These are phyloP conservation scores for Plantago coronopus DNA, from an alignment of 305 asterid genomes.

Conservation along the genomic window DNA sequence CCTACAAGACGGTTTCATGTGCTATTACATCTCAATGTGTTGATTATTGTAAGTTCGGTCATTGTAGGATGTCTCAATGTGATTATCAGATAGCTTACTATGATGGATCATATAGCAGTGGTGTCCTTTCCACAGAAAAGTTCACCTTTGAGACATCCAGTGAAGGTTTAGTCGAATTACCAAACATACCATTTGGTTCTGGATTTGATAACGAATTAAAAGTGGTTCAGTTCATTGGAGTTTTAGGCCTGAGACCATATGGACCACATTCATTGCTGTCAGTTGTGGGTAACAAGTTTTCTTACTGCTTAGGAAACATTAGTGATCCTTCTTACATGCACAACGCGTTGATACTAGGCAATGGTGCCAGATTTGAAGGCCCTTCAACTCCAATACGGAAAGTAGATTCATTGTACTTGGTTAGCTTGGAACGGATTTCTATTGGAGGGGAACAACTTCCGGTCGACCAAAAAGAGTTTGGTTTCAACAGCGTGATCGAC, in stretches of 20 bases:
- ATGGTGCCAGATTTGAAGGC: constrained; percentile 26
- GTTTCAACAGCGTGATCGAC: constrained; percentile 18
- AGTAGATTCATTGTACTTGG: background rate
- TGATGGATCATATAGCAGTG: background rate
- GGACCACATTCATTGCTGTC: constrained; percentile 8
- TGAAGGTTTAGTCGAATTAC: constrained; percentile 3
- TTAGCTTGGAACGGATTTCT: constrained; percentile 22
- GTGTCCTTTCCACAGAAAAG: constrained; percentile 18
- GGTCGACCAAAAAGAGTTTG: background rate
- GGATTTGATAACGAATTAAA: constrained; percentile 3
- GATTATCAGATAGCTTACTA: background rate
- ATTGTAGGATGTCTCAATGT: constrained; percentile 15
- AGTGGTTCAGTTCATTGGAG: background rate
- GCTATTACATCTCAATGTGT: background rate
- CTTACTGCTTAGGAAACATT: constrained; percentile 28
- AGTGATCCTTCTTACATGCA: constrained; percentile 23
- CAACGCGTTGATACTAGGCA: constrained; percentile 22
- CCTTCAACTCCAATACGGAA: constrained; percentile 9
- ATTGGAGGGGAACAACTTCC: constrained; percentile 20
- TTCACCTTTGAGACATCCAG: constrained; percentile 19
- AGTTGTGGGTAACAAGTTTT: constrained; percentile 15
- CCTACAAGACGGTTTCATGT: constrained; percentile 18
- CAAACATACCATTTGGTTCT: constrained; percentile 9
- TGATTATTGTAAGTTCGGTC: background rate
- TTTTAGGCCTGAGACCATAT: constrained; percentile 17